Evolutionary conservation across 352 stramenopile species (phyloP).

Genomic region (Phytopythium chamaehyphon): DNA sequence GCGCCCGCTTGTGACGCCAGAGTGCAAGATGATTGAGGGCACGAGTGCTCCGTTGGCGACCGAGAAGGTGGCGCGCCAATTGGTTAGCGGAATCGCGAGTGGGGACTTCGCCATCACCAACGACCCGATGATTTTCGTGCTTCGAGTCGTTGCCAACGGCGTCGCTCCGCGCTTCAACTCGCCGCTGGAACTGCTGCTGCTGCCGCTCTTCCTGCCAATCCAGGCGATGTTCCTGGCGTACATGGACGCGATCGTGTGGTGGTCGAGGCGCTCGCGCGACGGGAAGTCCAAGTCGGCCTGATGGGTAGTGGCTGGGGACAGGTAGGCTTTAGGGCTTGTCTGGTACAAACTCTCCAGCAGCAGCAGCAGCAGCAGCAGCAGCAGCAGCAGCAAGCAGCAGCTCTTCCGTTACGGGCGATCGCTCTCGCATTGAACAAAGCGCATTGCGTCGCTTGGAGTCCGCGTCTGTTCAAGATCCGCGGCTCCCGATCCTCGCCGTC

Average conservation of each 20-base stretch:
- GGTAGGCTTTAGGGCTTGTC: too few relatives aligned
- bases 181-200: conserved; percentile 25
- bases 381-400: too few relatives aligned
- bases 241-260: conserved; percentile 38
- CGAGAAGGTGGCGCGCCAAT: conserved; percentile 24
- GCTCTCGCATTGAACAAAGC: too few relatives aligned
- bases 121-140: conserved; percentile 34
- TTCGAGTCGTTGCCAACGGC: conserved; percentile 43
- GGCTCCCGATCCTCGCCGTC: too few relatives aligned
- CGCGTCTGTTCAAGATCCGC: too few relatives aligned
- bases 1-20: conserved; percentile 26
- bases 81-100: conserved; percentile 31
- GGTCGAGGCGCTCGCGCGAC: conserved; percentile 15
- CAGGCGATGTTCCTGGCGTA: conserved; percentile 32
- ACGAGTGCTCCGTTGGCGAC: conserved; percentile 16
- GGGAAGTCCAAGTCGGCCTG: conserved; percentile 9
- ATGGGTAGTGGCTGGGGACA: too few relatives aligned
- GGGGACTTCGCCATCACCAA: conserved; percentile 55
- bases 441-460: too few relatives aligned
- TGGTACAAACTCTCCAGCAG: too few relatives aligned
- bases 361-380: too few relatives aligned
- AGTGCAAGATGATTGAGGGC: conserved; percentile 42
- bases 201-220: conserved; percentile 30
- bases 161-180: conserved; percentile 38
- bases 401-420: too few relatives aligned